Conservation (phyloP, 2,329 filamentous ascomycete genomes). For the Aureobasidium sp. region DNA sequence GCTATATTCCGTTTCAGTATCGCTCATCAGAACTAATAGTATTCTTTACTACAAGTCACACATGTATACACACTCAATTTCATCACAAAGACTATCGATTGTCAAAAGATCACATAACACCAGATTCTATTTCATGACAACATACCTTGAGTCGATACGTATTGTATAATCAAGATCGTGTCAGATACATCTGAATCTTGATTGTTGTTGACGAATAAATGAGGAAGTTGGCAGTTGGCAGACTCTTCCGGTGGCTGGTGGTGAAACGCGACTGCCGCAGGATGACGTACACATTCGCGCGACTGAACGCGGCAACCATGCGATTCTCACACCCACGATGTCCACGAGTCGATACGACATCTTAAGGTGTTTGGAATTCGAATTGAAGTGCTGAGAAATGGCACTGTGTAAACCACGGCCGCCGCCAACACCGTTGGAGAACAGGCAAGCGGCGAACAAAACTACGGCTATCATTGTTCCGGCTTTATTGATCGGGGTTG, state of each 20-base stretch:
- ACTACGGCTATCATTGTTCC: constrained; percentile 62
- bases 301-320: not conserved
- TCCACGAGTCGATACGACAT: not conserved
- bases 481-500: constrained; percentile 54
- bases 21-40: not conserved
- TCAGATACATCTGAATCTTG: not conserved
- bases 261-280: not conserved
- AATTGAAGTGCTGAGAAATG: not conserved
- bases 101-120: too few relatives aligned
- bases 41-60: not conserved
- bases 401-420: not conserved
- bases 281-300: constrained; percentile 3
- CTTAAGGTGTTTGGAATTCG: not conserved
- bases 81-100: not conserved
- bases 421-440: constrained; percentile 13
- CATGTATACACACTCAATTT: not conserved
- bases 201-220: not conserved
- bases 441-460: constrained; percentile 36
- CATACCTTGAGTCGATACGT: not conserved
- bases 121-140: too few relatives aligned
- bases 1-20: not conserved
- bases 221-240: constrained; percentile 1
- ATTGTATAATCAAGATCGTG: not conserved
- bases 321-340: not conserved
- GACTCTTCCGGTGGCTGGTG: not conserved